These are phyloP conservation scores for Euphrasia confusa DNA, from an alignment of 257 asterid genomes.

Conservation along the genomic window DNA sequence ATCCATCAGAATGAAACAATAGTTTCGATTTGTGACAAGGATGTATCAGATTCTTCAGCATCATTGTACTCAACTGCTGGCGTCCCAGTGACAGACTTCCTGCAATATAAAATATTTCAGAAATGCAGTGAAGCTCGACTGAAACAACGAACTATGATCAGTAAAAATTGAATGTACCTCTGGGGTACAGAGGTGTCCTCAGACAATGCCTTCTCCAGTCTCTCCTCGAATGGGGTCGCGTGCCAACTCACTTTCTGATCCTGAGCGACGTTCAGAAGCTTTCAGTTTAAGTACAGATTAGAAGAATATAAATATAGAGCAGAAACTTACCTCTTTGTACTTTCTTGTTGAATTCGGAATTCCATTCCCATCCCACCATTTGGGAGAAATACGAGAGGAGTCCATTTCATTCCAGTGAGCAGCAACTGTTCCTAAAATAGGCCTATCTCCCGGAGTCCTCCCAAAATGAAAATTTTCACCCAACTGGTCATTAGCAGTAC, in stretches of 20 bases:
- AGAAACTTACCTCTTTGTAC: slow-evolving; percentile 72
- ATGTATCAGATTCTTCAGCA: slow-evolving; percentile 44
- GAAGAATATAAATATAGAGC: neutral
- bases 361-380: slow-evolving; percentile 84
- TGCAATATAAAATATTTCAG: slow-evolving; percentile 24
- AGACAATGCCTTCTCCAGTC: slow-evolving; percentile 83
- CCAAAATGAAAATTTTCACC: slow-evolving; percentile 29
- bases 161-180: slow-evolving; percentile 42
- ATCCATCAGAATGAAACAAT: slow-evolving; percentile 32
- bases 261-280: slow-evolving; percentile 25
- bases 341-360: slow-evolving; percentile 84
- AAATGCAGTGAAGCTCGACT: neutral
- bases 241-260: slow-evolving; percentile 91
- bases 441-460: slow-evolving; percentile 68
- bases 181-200: slow-evolving; percentile 48
- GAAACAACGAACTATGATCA: neutral
- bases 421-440: slow-evolving; percentile 78
- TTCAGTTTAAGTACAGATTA: slow-evolving; percentile 2
- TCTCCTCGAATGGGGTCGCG: slow-evolving; percentile 92
- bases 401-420: slow-evolving; percentile 75
- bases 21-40: slow-evolving; percentile 31
- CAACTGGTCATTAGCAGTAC: slow-evolving; percentile 18
- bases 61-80: slow-evolving; percentile 33
- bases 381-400: slow-evolving; percentile 46
- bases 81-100: slow-evolving; percentile 37